Percentiles rank a stretch among this genome's conserved stretches.
Conservation (phyloP, 192 early-diverging fungal genomes). For the Coemansia sp. region DNA sequence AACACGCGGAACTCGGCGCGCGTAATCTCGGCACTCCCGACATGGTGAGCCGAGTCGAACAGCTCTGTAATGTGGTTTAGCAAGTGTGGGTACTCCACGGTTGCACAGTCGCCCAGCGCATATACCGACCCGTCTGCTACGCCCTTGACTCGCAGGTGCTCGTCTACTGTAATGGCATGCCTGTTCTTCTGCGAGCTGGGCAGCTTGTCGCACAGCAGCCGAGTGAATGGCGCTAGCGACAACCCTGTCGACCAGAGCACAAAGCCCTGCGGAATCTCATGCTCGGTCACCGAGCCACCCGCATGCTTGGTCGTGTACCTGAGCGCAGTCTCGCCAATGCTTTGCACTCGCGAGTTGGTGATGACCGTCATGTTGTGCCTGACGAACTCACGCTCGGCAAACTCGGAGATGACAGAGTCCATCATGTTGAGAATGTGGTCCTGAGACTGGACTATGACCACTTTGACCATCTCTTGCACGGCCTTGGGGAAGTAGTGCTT, state of each 20-base stretch:
- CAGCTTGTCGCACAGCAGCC: constrained; percentile 50
- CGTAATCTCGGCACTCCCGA: constrained; percentile 27
- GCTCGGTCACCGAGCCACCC: constrained; percentile 21
- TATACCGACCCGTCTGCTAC: constrained; percentile 63
- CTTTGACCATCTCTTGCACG: constrained; percentile 65
- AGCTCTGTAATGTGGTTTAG: constrained; percentile 36
- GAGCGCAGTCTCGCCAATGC: constrained; percentile 60
- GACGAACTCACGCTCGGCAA: constrained; percentile 68
- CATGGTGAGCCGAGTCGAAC: constrained; percentile 36
- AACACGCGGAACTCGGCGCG: constrained; percentile 32
- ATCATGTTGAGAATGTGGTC: constrained; percentile 74
- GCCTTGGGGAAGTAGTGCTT: constrained; percentile 67
- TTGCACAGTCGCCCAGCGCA: constrained; percentile 88
- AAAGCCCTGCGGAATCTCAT: constrained; percentile 62
- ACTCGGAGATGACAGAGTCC: constrained; percentile 72
- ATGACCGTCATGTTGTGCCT: constrained; percentile 75
- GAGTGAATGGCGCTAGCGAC: constrained; percentile 59
- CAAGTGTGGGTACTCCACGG: constrained; percentile 62
- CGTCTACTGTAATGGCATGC: constrained; percentile 68
- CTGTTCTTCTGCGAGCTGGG: constrained; percentile 28
- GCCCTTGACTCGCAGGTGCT: constrained; percentile 66
- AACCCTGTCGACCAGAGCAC: constrained; percentile 78
- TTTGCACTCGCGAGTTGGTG: constrained; percentile 60
- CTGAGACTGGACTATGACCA: constrained; percentile 79
- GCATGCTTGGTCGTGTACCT: constrained; percentile 51